Percentiles rank a stretch among this genome's conserved stretches.
phyloP scores from a whole-genome alignment of 306 rosid genomes.

The Vigna unguiculata region DNA sequence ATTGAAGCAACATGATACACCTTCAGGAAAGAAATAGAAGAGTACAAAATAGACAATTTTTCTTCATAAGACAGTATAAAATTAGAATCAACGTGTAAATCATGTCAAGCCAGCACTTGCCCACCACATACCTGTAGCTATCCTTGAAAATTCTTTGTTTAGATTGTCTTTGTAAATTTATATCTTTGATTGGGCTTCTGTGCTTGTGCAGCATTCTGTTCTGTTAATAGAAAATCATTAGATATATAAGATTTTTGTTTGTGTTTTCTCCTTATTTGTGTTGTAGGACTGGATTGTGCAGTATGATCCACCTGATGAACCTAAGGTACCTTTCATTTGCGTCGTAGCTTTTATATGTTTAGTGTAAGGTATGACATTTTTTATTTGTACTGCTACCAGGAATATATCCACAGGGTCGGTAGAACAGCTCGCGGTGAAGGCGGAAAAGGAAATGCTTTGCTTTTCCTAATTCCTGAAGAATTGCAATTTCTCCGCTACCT shows the following conservation, averaged over 20 bases:
- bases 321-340: slow-evolving; percentile 65
- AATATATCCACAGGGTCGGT: slow-evolving; percentile 96
- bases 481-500: slow-evolving; percentile 80
- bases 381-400: slow-evolving; percentile 58
- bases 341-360: slow-evolving; percentile 21
- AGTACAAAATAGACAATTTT: slow-evolving; percentile 1
- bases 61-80: background rate
- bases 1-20: background rate
- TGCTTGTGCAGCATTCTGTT: slow-evolving; percentile 9
- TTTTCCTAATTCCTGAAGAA: slow-evolving; percentile 86
- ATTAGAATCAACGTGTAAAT: background rate
- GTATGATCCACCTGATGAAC: slow-evolving; percentile 98
- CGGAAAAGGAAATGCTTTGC: slow-evolving; percentile 83
- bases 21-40: slow-evolving; percentile 15
- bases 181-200: background rate
- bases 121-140: background rate
- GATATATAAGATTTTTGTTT: slow-evolving; percentile 6
- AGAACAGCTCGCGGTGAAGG: slow-evolving; percentile 99
- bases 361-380: slow-evolving; percentile 14
- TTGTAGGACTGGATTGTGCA: slow-evolving; percentile 98
- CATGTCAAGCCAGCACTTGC: slow-evolving; percentile 22
- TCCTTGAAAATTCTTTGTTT: background rate
- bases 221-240: slow-evolving; percentile 9
- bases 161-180: background rate
- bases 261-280: slow-evolving; percentile 15